Base-by-base conservation (phyloP, 495 filamentous ascomycete genomes). In the Penicillium alfredii region DNA sequence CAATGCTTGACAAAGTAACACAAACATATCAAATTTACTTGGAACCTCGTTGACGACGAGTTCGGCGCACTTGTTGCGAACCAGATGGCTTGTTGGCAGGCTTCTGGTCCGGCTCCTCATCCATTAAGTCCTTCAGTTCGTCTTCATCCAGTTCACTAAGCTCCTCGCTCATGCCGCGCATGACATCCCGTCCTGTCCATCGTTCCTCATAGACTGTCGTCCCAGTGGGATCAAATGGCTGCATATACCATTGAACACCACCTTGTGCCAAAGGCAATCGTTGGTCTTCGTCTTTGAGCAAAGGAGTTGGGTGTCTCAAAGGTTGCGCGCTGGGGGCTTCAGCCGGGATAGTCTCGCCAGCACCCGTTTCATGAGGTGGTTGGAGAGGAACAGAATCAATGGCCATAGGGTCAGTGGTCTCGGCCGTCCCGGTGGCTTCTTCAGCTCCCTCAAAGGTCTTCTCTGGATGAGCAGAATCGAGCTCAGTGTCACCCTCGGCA, bases 111-210 rank as follows among this genome's bases (percentile, higher is more conserved):
- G 56, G 45, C 19, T 72, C 67, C 21, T 67, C 61, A 15, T 67
- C 71, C 8, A 73, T 76, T 41, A 77, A 71, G 58, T 50, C 82
- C 74, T 58, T 82, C 31, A 95, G 65, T 60, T 87, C 83, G 11
- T 88, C 87, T 30, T 93, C 88, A 37, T 90, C 87, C 48, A 95
- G 75, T 44, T 94, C 88, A 34, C 80, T 89, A 4, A 95, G 68
- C 38, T 90, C 85, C 55, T 92, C 88, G 40, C 84, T 89, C 67
- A 89, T 79, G 10, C 75, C 80, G 10, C 85, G 75, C 49, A 86
- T 71, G 6, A 83, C 76, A 32, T 87, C 84, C 12, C 81, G 71
- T 8, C 83, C 87, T 3, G 77, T 80, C 78, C 84, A 88, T 38
- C 80, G 72, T 61, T 89, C 84, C 33, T 88, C 82, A 47, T 81